These are phyloP conservation scores for Cercospora zeina DNA, from an alignment of 2,329 filamentous ascomycete genomes.

Conservation along the genomic window DNA sequence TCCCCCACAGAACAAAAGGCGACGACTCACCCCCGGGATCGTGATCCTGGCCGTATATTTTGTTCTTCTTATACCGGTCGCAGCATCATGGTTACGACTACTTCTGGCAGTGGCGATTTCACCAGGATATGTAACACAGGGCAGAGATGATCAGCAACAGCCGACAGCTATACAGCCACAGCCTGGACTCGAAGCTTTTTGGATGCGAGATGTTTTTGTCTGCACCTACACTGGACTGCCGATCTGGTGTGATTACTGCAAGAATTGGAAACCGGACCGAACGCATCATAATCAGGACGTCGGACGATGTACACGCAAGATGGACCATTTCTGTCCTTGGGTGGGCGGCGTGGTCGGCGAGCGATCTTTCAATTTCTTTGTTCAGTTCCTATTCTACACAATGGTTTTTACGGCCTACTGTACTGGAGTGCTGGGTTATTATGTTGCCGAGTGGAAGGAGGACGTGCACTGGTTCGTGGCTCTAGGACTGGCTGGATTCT, in stretches of 20 bases:
- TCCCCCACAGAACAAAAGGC: slow-evolving; percentile 38
- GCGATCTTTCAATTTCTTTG: slow-evolving; percentile 79
- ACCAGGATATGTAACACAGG: slow-evolving; percentile 72
- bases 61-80: slow-evolving; percentile 66
- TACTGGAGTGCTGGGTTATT: slow-evolving; percentile 65
- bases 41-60: slow-evolving; percentile 73
- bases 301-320: slow-evolving; percentile 77
- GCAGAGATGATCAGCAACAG: slow-evolving; percentile 38
- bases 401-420: slow-evolving; percentile 65
- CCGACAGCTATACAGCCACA: slow-evolving; percentile 48
- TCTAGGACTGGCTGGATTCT: slow-evolving; percentile 68
- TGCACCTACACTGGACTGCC: slow-evolving; percentile 83
- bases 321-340: slow-evolving; percentile 96
- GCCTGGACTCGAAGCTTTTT: slow-evolving; percentile 72
- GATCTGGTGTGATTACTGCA: slow-evolving; percentile 80
- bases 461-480: slow-evolving; percentile 65
- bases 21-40: slow-evolving; percentile 60
- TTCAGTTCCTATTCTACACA: slow-evolving; percentile 79
- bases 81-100: slow-evolving; percentile 69
- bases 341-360: slow-evolving; percentile 92
- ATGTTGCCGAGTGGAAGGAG: slow-evolving; percentile 53
- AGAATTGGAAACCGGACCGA: slow-evolving; percentile 84
- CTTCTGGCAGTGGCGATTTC: slow-evolving; percentile 66
- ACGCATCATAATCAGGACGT: slow-evolving; percentile 84
- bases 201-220: slow-evolving; percentile 77